Percentiles rank a stretch among this genome's conserved stretches.
Evolutionary conservation across 305 asterid genomes (phyloP).

Genomic region (Fraxinus baroniana): DNA sequence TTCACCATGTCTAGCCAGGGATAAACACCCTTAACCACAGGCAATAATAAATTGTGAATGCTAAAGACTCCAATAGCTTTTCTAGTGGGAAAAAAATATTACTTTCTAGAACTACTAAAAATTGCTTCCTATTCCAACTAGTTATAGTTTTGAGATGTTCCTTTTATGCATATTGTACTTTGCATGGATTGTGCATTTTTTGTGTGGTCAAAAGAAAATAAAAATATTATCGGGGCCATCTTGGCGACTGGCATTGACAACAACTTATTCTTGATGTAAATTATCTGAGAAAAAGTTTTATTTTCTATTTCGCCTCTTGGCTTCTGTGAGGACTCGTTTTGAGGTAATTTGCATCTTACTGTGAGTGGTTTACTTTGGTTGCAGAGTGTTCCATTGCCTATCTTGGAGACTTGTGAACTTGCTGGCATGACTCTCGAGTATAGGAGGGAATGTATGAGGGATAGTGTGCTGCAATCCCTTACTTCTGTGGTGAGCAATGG

Average conservation of each 20-base stretch:
- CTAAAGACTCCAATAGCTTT: neutral
- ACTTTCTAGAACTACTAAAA: neutral
- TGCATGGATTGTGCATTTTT: neutral
- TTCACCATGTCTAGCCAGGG: neutral
- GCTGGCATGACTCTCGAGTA: slow-evolving; percentile 82
- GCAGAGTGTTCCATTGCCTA: slow-evolving; percentile 85
- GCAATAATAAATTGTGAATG: neutral
- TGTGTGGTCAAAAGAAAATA: neutral
- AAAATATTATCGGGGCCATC: neutral
- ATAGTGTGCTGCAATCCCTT: slow-evolving; percentile 88
- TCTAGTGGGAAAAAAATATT: neutral
- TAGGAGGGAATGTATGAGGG: slow-evolving; percentile 94
- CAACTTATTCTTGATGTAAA: neutral
- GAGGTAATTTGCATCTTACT: neutral
- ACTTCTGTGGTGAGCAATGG: slow-evolving; percentile 53
- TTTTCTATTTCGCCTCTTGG: neutral
- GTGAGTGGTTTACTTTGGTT: neutral
- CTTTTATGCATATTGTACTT: neutral
- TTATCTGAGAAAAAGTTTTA: neutral
- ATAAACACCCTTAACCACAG: neutral
- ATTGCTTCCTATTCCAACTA: neutral
- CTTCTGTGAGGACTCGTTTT: neutral
- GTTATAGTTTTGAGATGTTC: neutral
- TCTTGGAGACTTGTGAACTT: slow-evolving; percentile 82
- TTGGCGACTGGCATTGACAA: neutral